Evolutionary conservation across 306 rosid species (phyloP), one percentile per base, ranked within the genome.

Genomic region (Quillaja saponaria): DNA sequence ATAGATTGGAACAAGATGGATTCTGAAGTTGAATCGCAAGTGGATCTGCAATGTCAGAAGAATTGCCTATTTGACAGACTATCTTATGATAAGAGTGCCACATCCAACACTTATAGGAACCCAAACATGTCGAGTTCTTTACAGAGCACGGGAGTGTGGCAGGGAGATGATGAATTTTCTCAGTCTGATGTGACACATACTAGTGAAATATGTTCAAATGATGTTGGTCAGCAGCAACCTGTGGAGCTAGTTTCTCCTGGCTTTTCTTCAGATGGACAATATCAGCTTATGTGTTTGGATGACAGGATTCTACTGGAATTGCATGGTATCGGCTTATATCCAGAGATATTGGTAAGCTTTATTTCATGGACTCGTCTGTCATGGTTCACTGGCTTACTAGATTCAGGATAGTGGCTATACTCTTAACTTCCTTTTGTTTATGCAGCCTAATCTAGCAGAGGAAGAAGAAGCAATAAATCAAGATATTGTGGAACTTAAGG

Each of bases 261-360:
- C 58, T 71, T 83, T 74, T 75, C 87, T 60, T 63, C 94, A 13
- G 86, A 83, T 61, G 72, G 75, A 51, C 89, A 72, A 40, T 85
- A 90, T 87, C 96, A 87, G 78, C 76, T 68, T 56, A 85, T 90
- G 97, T 69, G 81, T 56, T 58, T 85, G 71, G 83, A 87, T 57
- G 88, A 87, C 66, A 85, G 74, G 68, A 85, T 90, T 78, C 69
- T 87, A 55, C 76, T 90, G 79, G 97, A 90, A 80, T 79, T 90
- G 77, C 96, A 85, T 69, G 85, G 96, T 71, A 71, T 90, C 58
- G 97, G 96, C 66, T 45, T 90, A 64, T 83, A 80, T 85, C 89
- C 95, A 31, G 97, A 87, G 71, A 59, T 63, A 73, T 66, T 87
- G 87, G 97, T 90, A 74, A 45, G 87, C 52, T 47, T 76, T 41